A percentile compares a stretch with the other conserved stretches of the same genome.
These are phyloP conservation scores for Chromera velia DNA, from an alignment of 73 alveolate species.

Conservation along the genomic window DNA sequence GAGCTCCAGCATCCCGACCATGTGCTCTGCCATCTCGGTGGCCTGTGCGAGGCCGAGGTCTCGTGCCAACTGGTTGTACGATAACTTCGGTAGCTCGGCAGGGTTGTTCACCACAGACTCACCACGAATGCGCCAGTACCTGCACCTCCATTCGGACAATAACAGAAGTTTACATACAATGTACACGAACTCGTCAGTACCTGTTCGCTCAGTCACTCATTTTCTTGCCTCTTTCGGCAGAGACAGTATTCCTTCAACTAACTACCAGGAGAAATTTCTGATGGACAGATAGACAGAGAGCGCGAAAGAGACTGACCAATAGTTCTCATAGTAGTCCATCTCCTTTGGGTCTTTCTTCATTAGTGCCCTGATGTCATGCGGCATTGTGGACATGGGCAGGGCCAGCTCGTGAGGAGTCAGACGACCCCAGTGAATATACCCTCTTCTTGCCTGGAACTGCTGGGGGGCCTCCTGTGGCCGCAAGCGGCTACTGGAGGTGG, in stretches of 20 bases:
- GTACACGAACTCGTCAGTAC: too few relatives aligned
- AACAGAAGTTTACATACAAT: too few relatives aligned
- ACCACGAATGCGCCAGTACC: conserved; percentile 36
- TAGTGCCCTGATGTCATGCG: conserved; percentile 9
- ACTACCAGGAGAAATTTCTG: too few relatives aligned
- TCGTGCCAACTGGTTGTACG: conserved; percentile 38
- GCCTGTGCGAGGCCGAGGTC: conserved; percentile 32
- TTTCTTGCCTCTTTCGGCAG: too few relatives aligned
- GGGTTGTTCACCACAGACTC: conserved; percentile 27
- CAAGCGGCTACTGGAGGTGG: too few relatives aligned
- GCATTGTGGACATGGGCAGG: neutral
- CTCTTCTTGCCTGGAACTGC: too few relatives aligned
- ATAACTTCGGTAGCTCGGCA: conserved; percentile 22
- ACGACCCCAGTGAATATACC: neutral
- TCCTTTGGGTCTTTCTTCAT: conserved; percentile 21
- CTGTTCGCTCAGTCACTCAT: too few relatives aligned
- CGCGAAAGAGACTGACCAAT: too few relatives aligned
- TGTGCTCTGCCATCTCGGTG: conserved; percentile 26
- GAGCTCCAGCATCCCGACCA: conserved; percentile 32
- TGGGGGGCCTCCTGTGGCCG: too few relatives aligned
- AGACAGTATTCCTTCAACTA: too few relatives aligned
- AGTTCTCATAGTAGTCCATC: conserved; percentile 24
- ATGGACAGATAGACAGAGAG: too few relatives aligned
- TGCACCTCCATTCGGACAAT: too few relatives aligned
- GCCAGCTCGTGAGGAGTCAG: neutral